These are phyloP conservation scores for Geotrichum cucujoidarum DNA, from an alignment of 1,139 yeast species.

Conservation along the genomic window DNA sequence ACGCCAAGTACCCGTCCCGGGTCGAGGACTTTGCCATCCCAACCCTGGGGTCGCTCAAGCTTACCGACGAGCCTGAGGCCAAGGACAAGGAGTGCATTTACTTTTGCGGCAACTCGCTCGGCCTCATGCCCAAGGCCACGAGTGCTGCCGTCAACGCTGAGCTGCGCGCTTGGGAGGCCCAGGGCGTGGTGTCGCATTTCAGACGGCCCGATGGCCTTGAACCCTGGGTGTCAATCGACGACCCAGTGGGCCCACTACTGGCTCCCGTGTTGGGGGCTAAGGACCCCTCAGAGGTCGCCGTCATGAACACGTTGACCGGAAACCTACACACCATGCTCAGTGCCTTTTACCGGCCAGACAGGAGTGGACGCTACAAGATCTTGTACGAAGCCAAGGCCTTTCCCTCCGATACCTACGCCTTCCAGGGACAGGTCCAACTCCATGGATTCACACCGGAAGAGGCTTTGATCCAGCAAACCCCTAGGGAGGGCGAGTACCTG, in stretches of 20 bases:
- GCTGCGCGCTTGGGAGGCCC: constrained; percentile 70
- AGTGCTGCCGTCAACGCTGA: constrained; percentile 57
- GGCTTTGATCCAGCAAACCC: constrained; percentile 59
- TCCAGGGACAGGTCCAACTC: constrained; percentile 63
- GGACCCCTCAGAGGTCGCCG: constrained; percentile 63
- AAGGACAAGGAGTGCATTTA: constrained; percentile 43
- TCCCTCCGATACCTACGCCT: constrained; percentile 88
- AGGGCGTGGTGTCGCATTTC: constrained; percentile 85
- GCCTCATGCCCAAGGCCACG: constrained; percentile 73
- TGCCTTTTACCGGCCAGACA: constrained; percentile 65
- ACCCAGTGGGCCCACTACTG: constrained; percentile 63
- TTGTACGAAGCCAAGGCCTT: constrained; percentile 82
- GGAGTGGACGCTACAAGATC: constrained; percentile 56
- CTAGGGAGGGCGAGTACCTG: constrained; percentile 51
- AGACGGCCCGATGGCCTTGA: constrained; percentile 46
- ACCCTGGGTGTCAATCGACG: constrained; percentile 80
- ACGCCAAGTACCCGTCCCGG: constrained; percentile 39
- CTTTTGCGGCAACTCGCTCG: constrained; percentile 87
- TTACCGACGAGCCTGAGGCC: constrained; percentile 9
- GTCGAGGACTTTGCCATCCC: constrained; percentile 53
- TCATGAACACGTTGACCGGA: constrained; percentile 80
- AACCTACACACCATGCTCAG: constrained; percentile 71
- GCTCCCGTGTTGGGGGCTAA: constrained; percentile 75
- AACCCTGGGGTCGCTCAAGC: constrained; percentile 46
- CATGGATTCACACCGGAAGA: constrained; percentile 55